These are phyloP conservation scores for Sextonia rubra DNA, from an alignment of 164 flowering plant genomes.

Conservation along the genomic window DNA sequence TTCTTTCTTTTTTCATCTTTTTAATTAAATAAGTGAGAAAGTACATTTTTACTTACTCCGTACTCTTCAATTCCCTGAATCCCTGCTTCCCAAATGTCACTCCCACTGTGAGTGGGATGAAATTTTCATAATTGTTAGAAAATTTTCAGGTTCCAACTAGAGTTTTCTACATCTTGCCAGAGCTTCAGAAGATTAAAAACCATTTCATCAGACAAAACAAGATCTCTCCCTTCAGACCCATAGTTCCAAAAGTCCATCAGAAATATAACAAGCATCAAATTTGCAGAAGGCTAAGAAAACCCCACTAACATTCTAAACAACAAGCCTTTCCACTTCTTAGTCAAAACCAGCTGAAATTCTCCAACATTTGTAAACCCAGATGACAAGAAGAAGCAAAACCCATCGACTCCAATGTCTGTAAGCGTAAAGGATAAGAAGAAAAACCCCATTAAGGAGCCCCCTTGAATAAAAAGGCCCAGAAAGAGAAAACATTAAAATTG, in stretches of 20 bases:
- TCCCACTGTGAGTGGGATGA: no score
- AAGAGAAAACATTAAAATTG: no score
- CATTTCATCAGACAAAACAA: conserved; percentile 33
- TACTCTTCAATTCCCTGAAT: conserved; percentile 28
- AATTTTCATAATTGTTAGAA: no score
- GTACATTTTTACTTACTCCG: conserved; percentile 19
- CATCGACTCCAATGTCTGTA: no score
- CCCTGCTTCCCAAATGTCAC: conserved; percentile 28
- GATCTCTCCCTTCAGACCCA: conserved; percentile 36
- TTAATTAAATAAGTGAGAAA: no score
- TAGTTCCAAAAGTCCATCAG: conserved; percentile 58
- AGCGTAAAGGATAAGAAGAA: no score
- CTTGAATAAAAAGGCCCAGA: no score
- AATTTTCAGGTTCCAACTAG: no score
- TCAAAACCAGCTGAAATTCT: not conserved
- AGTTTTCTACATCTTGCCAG: no score
- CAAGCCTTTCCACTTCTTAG: not conserved
- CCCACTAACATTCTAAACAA: conserved; percentile 5
- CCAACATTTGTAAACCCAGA: not conserved
- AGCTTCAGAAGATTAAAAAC: conserved; percentile 18
- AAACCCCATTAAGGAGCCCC: no score
- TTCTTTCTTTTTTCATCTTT: no score
- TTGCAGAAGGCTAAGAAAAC: no score
- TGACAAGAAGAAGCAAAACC: not conserved
- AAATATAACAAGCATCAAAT: conserved; percentile 4